Base-by-base conservation (phyloP, 2,329 filamentous ascomycete genomes). In the Penicillium brasilianum region DNA sequence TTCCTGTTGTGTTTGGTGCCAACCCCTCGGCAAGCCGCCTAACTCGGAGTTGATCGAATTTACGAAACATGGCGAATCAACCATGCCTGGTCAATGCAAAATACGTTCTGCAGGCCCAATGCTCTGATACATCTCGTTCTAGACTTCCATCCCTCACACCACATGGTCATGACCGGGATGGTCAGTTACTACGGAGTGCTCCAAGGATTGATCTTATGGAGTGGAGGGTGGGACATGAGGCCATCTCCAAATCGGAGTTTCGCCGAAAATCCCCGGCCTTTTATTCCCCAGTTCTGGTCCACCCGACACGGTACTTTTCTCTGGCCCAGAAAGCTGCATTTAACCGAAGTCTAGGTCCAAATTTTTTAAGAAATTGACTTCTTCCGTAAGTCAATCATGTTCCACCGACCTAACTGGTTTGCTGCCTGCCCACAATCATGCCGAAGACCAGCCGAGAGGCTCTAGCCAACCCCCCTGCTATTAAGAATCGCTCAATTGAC, bases 1-100 rank as follows among this genome's bases (percentile, higher is more conserved):
- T 16, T 16, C 28, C 14, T 48, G 25, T 28, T 14, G 2, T 14
- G 28, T n/a, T 20, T 34, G 20, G 20, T 44, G 7, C 32, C 16
- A n/a, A 18, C 9, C 46, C 28, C 28, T 49, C 46, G 46, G 46
- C 46, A 49, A 49, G 16, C 46, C 46, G 46, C 46, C 30, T 28
- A 34, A 3, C 8, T 50, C 28, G 28, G 46, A n/a, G 25, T 50
- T 9, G n/a, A 50, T 18, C n/a, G 46, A 34, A 34, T 4, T n/a
- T 34, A 9, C 1, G n/a, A 50, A 20, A 49, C 25, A 32, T 49
- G 25, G 46, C 16, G 1, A 50, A 34, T 50, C 46, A 20, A 20
- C 5, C 4, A 22, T n/a, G 32, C 37, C 16, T 14, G n/a, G 10
- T n/a, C n/a, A n/a, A n/a, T n/a, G n/a, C n/a, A n/a, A n/a, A n/a